phyloP scores from a whole-genome alignment of 2,329 filamentous ascomycete genomes.

The Trichoderma gracile region DNA sequence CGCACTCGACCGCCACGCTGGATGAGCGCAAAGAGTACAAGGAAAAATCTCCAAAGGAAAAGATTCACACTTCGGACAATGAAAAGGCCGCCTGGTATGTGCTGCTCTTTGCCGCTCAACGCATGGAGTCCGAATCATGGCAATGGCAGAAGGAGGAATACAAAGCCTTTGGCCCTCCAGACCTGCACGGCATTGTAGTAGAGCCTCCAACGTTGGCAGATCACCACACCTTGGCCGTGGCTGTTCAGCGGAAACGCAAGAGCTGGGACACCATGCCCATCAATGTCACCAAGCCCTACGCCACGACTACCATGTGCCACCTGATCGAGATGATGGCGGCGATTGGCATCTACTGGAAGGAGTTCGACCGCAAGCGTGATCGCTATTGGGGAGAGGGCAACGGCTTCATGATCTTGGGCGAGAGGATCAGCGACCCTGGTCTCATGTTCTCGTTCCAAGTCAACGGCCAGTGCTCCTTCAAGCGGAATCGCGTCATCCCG shows the following conservation, averaged over 20 bases:
- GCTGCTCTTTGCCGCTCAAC: conserved; percentile 52
- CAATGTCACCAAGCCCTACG: conserved; percentile 50
- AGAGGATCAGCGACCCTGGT: conserved; percentile 51
- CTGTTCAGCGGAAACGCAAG: conserved; percentile 49
- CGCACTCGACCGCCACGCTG: conserved; percentile 38
- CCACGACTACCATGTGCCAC: conserved; percentile 57
- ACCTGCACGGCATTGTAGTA: conserved; percentile 29
- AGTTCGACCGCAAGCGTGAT: conserved; percentile 54
- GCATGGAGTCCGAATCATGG: conserved; percentile 51
- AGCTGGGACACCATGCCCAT: conserved; percentile 56
- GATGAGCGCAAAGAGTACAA: conserved; percentile 35
- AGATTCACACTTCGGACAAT: conserved; percentile 57
- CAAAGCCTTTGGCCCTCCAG: conserved; percentile 30
- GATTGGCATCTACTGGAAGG: conserved; percentile 60
- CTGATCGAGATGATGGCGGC: conserved; percentile 56
- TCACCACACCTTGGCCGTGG: conserved; percentile 47
- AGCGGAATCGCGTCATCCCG: conserved; percentile 54
- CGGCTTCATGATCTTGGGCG: conserved; percentile 53
- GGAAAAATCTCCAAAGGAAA: conserved; percentile 35
- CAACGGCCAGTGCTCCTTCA: conserved; percentile 51
- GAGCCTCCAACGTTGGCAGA: conserved; percentile 33
- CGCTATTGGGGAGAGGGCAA: conserved; percentile 58
- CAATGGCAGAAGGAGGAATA: conserved; percentile 47
- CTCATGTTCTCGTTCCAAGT: conserved; percentile 57
- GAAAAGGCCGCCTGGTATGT: conserved; percentile 57